A percentile compares a stretch with the other conserved stretches of the same genome.
Conservation (phyloP, 2,329 filamentous ascomycete genomes). For the Fusarium sp. region DNA sequence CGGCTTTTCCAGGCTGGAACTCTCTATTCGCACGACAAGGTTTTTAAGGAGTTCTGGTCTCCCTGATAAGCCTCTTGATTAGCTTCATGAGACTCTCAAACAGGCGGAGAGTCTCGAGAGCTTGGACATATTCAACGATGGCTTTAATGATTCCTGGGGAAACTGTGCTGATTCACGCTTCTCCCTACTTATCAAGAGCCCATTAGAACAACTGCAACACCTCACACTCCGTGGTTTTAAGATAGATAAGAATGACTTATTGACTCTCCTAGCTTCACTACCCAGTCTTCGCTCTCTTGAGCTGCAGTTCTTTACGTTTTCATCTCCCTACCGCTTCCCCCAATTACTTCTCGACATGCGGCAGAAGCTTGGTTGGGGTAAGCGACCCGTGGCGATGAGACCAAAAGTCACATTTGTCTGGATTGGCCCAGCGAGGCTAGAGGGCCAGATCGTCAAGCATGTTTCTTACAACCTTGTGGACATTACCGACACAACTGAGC, state of each 20-base stretch:
- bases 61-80: not conserved
- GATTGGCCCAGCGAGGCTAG: accelerated
- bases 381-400: not conserved
- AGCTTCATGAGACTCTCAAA: not conserved
- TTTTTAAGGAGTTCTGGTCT: not conserved
- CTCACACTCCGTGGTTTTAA: conserved; percentile 45
- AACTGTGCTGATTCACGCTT: not conserved
- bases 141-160: not conserved
- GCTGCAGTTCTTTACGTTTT: conserved; percentile 38
- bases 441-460: not conserved
- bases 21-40: not conserved
- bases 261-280: conserved; percentile 41
- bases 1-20: not conserved
- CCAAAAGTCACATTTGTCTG: not conserved
- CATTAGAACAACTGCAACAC: conserved; percentile 39
- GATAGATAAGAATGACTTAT: conserved; percentile 39
- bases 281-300: conserved; percentile 46
- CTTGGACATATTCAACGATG: not conserved
- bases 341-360: not conserved
- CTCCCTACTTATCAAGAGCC: not conserved
- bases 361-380: not conserved
- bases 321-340: conserved; percentile 2
- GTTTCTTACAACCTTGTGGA: not conserved
- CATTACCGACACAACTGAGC: not conserved
- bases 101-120: not conserved